Percentiles rank a stretch among this genome's conserved stretches.
phyloP scores from a whole-genome alignment of 1,284 basidiomycete genomes.

The Irpex sp. region DNA sequence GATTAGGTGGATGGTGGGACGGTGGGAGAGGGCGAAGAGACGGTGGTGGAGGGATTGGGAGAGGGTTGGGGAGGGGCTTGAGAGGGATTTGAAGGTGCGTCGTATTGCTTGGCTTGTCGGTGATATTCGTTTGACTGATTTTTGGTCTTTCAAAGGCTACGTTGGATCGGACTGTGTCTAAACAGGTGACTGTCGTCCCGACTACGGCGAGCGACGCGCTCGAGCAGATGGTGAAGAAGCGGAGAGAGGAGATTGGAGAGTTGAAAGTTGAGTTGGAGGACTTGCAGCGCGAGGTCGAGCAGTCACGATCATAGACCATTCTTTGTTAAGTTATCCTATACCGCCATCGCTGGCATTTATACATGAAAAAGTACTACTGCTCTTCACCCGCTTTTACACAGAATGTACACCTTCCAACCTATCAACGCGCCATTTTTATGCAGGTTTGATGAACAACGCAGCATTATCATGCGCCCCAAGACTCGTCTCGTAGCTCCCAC shows the following conservation, averaged over 20 bases:
- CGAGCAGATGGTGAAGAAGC: conserved; percentile 33
- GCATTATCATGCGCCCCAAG: conserved; percentile 50
- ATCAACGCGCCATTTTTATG: too few species aligned
- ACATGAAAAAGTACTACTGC: neutral
- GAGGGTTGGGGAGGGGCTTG: conserved; percentile 66
- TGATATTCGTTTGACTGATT: too few species aligned
- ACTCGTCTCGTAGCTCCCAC: conserved; percentile 34
- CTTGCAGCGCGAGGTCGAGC: neutral
- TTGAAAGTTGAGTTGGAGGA: conserved; percentile 37
- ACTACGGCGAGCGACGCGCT: conserved; percentile 35
- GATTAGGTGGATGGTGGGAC: conserved; percentile 63
- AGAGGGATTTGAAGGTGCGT: conserved; percentile 68
- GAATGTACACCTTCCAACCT: neutral
- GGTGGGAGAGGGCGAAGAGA: conserved; percentile 70
- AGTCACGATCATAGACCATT: neutral
- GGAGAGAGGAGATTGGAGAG: conserved; percentile 42
- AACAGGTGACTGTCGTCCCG: conserved; percentile 35
- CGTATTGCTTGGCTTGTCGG: too few species aligned
- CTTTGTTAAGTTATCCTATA: neutral
- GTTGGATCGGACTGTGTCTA: conserved; percentile 43
- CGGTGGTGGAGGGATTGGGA: conserved; percentile 74
- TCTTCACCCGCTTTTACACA: neutral
- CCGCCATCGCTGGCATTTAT: neutral
- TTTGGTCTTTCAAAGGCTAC: conserved; percentile 44
- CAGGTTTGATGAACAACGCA: conserved; percentile 32